Evolutionary conservation across 441 rosid genomes (phyloP).

Genomic region (Populus hybrid): DNA sequence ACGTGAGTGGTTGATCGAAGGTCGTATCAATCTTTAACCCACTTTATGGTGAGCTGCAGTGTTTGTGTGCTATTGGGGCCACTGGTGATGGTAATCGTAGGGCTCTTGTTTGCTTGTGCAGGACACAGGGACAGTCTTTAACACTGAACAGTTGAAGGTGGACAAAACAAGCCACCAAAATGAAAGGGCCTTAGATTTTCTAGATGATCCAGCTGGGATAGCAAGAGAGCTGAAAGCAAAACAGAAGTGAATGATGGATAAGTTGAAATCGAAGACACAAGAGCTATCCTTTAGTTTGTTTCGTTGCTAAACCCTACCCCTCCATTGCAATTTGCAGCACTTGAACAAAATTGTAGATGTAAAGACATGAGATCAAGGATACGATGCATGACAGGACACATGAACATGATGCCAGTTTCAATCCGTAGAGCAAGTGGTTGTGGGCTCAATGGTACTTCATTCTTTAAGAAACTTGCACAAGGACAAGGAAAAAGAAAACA

Average conservation of each 20-base stretch:
- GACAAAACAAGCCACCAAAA: conserved; percentile 30
- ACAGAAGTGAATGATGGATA: background rate
- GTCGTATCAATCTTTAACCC: conserved; percentile 37
- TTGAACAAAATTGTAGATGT: background rate
- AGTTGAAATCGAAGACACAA: background rate
- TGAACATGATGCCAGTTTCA: background rate
- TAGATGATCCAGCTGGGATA: background rate
- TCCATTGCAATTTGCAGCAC: background rate
- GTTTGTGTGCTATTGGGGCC: conserved; percentile 29
- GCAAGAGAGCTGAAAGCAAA: background rate
- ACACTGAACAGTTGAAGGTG: conserved; percentile 9
- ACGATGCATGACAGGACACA: background rate
- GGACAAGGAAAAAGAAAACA: background rate
- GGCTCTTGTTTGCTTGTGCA: conserved; percentile 34
- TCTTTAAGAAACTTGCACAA: background rate
- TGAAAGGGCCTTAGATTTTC: conserved; percentile 8
- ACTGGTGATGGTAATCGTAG: conserved; percentile 28
- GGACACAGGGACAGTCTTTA: conserved; percentile 18
- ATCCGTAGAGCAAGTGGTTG: conserved; percentile 9
- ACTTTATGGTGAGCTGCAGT: conserved; percentile 25
- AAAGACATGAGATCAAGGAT: background rate
- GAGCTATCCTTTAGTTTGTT: background rate
- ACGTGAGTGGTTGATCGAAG: conserved; percentile 33
- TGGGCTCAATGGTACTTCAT: conserved; percentile 2
- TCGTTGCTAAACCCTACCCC: background rate